phyloP scores from a whole-genome alignment of 1,139 yeast species.

The Blastobotrys illinoisensis region DNA sequence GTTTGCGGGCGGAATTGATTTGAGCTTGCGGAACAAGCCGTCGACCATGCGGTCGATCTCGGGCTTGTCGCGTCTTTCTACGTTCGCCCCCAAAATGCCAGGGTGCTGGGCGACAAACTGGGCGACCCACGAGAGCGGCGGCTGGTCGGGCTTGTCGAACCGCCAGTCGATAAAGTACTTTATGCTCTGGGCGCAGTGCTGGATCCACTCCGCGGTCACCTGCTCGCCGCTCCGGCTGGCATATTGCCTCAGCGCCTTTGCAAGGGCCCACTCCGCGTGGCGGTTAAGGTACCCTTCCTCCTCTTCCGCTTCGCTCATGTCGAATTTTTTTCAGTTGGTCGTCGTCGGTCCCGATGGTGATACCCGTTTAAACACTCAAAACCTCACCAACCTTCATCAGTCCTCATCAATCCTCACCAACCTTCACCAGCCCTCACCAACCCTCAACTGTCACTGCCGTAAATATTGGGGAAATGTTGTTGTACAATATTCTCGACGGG shows the following conservation, averaged over 20 bases:
- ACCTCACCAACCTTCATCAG: too few species aligned
- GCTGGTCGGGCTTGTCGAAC: background rate
- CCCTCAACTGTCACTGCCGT: too few species aligned
- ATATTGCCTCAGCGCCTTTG: background rate
- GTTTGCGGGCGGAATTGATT: background rate
- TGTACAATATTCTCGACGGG: too few species aligned
- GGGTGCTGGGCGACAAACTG: background rate
- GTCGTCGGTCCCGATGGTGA: background rate
- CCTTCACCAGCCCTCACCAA: too few species aligned
- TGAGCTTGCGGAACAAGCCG: background rate
- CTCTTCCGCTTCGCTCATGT: background rate
- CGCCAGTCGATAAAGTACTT: background rate
- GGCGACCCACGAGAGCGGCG: background rate
- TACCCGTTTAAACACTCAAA: too few species aligned
- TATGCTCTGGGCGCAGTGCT: background rate
- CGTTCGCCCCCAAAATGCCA: background rate
- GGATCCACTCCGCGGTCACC: background rate
- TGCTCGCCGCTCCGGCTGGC: background rate
- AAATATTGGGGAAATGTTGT: too few species aligned
- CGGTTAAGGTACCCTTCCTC: background rate
- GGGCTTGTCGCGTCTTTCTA: background rate
- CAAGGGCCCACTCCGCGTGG: background rate
- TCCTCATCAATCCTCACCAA: too few species aligned
- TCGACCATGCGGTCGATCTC: background rate
- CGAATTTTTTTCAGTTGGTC: background rate